phyloP scores from a whole-genome alignment of 1,284 basidiomycete species.

The Malassezia sp. region DNA sequence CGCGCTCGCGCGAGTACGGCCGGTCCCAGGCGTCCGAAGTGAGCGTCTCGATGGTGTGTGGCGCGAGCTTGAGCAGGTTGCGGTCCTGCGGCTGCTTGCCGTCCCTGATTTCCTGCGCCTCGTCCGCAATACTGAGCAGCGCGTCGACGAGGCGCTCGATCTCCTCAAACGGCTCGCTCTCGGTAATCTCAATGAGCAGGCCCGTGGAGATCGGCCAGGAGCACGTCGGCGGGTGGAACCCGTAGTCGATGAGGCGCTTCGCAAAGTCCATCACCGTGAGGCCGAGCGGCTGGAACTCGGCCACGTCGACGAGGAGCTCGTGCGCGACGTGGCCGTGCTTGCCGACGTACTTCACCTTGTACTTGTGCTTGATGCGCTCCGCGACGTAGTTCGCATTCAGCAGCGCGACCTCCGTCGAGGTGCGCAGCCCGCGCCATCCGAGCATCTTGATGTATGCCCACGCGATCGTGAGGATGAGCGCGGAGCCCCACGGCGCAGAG shows the following conservation, averaged over 20 bases:
- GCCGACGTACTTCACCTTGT: conserved; percentile 81
- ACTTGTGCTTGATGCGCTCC: conserved; percentile 68
- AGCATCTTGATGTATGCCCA: conserved; percentile 79
- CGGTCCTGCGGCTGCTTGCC: conserved; percentile 57
- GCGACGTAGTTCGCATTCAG: conserved; percentile 97
- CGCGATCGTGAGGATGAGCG: conserved; percentile 88
- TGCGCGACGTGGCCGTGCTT: conserved; percentile 82
- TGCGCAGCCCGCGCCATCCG: conserved; percentile 72
- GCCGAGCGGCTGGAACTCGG: conserved; percentile 76
- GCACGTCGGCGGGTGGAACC: conserved; percentile 41
- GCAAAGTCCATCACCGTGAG: conserved; percentile 90
- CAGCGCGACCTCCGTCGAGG: conserved; percentile 74
- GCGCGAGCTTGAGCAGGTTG: conserved; percentile 85
- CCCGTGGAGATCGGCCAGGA: conserved; percentile 45
- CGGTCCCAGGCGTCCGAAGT: conserved; percentile 70
- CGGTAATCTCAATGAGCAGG: conserved; percentile 42
- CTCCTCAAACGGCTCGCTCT: conserved; percentile 39
- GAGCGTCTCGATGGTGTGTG: conserved; percentile 72
- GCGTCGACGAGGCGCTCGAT: conserved; percentile 74
- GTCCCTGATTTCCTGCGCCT: conserved; percentile 73
- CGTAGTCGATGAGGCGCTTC: conserved; percentile 67
- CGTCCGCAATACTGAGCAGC: conserved; percentile 85
- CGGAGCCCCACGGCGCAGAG: conserved; percentile 83
- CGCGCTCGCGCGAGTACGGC: conserved; percentile 30
- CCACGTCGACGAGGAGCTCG: conserved; percentile 85